These are phyloP conservation scores for Populus tomentosa DNA, from an alignment of 441 rosid genomes.

Conservation along the genomic window DNA sequence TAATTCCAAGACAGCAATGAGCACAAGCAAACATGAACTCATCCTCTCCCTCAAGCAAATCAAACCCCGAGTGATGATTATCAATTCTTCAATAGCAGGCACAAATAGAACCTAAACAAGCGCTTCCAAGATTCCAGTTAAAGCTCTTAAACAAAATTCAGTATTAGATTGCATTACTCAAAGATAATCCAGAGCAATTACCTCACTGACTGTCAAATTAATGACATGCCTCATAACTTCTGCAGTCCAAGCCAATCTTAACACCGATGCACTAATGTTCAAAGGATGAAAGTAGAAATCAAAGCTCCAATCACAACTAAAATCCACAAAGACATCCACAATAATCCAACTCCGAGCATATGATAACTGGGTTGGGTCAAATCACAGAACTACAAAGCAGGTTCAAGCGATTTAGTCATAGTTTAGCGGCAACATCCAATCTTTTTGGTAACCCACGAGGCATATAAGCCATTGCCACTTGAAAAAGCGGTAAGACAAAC, in stretches of 20 bases:
- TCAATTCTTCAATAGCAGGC: constrained; percentile 75
- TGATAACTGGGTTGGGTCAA: constrained; percentile 64
- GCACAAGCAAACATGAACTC: constrained; percentile 98
- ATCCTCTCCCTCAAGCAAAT: constrained; percentile 92
- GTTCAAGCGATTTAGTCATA: constrained; percentile 57
- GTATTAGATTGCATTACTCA: constrained; percentile 86
- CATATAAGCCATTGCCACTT: constrained; percentile 80
- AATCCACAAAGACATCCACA: constrained; percentile 96
- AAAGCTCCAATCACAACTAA: constrained; percentile 78
- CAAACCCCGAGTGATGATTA: constrained; percentile 70
- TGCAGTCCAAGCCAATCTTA: constrained; percentile 73
- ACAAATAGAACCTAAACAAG: constrained; percentile 92
- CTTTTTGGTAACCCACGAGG: constrained; percentile 72
- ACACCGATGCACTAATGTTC: constrained; percentile 40
- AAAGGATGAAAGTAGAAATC: constrained; percentile 50
- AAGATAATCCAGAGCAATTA: constrained; percentile 73
- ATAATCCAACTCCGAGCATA: constrained; percentile 77
- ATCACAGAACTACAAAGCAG: constrained; percentile 62
- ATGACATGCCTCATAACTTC: constrained; percentile 93
- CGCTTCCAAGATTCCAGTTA: constrained; percentile 82
- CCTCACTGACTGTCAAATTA: constrained; percentile 69
- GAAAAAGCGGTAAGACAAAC: constrained; percentile 72
- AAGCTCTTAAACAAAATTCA: constrained; percentile 70
- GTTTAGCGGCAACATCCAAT: constrained; percentile 51
- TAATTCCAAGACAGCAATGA: constrained; percentile 76